Evolutionary conservation across 2,329 filamentous ascomycete species (phyloP).

Genomic region (Venturia asperata): DNA sequence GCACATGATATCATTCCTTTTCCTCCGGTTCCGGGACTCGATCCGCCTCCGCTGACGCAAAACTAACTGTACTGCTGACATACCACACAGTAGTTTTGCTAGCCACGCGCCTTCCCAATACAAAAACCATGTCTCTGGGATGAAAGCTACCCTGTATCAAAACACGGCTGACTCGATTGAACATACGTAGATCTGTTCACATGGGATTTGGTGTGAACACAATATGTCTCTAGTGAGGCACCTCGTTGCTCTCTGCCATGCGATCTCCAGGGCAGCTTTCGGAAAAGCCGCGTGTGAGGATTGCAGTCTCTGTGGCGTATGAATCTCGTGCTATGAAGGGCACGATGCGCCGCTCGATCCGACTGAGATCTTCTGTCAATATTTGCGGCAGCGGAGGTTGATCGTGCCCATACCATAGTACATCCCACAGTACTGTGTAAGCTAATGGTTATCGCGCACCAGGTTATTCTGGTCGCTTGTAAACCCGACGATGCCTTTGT

Average conservation of each 20-base stretch:
- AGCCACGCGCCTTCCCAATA: background rate
- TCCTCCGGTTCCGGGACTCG: background rate
- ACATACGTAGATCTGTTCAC: background rate
- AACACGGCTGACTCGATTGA: background rate
- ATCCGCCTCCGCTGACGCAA: background rate
- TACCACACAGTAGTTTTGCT: background rate
- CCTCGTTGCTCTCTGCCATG: background rate
- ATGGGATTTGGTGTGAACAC: background rate
- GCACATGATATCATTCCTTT: background rate
- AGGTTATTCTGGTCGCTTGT: background rate
- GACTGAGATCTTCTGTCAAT: background rate
- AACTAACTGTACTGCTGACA: background rate
- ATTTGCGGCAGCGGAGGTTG: background rate
- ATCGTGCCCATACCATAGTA: background rate
- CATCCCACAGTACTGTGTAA: background rate
- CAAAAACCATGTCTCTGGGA: background rate
- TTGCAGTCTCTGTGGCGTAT: background rate
- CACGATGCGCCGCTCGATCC: background rate
- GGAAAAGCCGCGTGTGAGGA: background rate
- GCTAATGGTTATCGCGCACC: background rate
- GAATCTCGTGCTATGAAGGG: background rate
- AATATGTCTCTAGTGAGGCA: background rate
- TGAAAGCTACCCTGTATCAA: background rate
- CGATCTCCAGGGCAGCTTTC: background rate
- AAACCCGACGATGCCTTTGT: background rate